Evolutionary conservation across 345 rosid species (phyloP).

Genomic region (Brassica cretica): DNA sequence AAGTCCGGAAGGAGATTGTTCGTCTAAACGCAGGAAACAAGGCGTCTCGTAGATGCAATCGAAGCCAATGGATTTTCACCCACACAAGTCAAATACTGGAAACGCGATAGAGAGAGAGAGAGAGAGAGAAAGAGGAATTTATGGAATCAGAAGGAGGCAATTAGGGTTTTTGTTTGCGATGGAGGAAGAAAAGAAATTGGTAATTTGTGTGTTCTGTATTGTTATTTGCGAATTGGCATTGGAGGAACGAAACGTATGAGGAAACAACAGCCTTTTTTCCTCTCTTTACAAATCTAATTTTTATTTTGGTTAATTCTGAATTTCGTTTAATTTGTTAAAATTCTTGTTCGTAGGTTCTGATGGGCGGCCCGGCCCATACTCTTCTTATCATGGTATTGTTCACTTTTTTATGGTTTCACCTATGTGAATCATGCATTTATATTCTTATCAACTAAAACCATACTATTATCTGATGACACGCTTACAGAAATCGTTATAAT

Average conservation of each 20-base stretch:
- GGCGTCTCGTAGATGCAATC: constrained; percentile 25
- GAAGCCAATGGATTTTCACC: constrained; percentile 37
- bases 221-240: constrained; percentile 44
- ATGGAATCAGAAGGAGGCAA: constrained; percentile 22
- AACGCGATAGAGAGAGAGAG: neutral
- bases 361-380: too few species aligned
- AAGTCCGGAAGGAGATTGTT: constrained; percentile 21
- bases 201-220: constrained; percentile 19
- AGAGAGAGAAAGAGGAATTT: neutral
- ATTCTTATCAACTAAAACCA: too few species aligned
- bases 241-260: constrained; percentile 54
- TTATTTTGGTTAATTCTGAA: neutral
- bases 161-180: constrained; percentile 55
- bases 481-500: too few species aligned
- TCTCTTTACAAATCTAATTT: neutral
- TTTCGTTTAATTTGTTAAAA: too few species aligned
- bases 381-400: too few species aligned
- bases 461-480: too few species aligned
- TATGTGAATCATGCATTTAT: too few species aligned
- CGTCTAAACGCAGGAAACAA: constrained; percentile 10
- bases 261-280: constrained; percentile 26
- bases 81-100: neutral
- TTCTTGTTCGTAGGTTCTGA: too few species aligned
- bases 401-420: too few species aligned
- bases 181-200: constrained; percentile 32